Base-by-base conservation (phyloP, 164 flowering plant species). In the Protea cynaroides region DNA sequence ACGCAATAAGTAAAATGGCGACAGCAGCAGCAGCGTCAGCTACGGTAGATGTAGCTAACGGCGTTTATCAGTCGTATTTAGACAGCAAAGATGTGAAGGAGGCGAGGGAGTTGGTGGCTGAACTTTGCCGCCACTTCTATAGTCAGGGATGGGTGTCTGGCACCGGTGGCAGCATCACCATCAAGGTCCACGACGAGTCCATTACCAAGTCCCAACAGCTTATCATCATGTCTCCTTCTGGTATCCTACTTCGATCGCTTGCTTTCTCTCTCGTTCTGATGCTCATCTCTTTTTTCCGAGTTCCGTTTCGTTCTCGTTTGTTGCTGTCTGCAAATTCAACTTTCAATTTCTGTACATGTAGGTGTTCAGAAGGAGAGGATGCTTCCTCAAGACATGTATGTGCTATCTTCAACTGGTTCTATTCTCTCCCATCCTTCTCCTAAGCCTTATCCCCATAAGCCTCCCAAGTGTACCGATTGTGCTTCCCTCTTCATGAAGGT, bases 321-420 rank as follows among this genome's bases (percentile, higher is more conserved):
- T 40, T 40, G 8, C 46, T 40, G 46, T 40, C 8, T 5, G 34
- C 34, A 29, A 29, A 29, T 29, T 29, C 34, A 29, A 29, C 7
- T 49, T 18, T 49, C 7, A 49, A 49, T n/a, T n/a, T n/a, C n/a
- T 49, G n/a, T 2, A 49, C 74, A 52, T 11, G 17, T 63, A 93
- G 98, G 97, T 54, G 99, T 95, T 70, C 97, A 89, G 75, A 95
- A 95, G 88, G 97, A 95, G 77, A 82, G 97, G 72, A 95, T 90
- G 97, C 63, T 75, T 53, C 80, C 91, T 15, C 97, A 94, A 65
- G 96, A 94, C 69, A 94, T 94, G 97, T 91, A 49, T 49, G 52
- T 49, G 63, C 68, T 91, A 38, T 78, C 85, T 43, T 67, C 88
- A 25, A 70, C 64, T 70, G 99, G 99, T 61, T 69, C 83, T 53